Conservation (phyloP, 2,329 filamentous ascomycete species). For the Epichloe baconii region DNA sequence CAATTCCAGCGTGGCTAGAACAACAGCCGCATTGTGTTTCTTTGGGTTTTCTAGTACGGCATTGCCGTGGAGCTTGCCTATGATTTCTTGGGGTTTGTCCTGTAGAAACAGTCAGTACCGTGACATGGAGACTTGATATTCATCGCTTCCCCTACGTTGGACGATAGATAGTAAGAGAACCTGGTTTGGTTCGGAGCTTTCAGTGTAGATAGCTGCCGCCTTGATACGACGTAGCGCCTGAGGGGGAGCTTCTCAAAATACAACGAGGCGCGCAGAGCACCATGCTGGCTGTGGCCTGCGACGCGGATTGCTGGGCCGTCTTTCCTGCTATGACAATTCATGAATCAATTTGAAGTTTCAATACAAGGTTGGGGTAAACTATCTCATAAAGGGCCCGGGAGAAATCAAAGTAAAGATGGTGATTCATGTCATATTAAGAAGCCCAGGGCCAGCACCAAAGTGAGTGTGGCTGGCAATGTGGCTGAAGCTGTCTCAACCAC, state of each 20-base stretch:
- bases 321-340: neutral
- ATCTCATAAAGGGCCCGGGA: neutral
- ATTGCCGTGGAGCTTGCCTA: constrained; percentile 11
- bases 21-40: constrained; percentile 29
- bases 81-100: constrained; percentile 9
- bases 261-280: constrained; percentile 8
- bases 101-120: neutral
- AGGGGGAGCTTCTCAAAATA: constrained; percentile 10
- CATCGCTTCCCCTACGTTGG: constrained; percentile 1
- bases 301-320: neutral
- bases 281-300: constrained; percentile 9
- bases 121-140: neutral
- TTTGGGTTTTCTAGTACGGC: constrained; percentile 15
- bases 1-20: constrained; percentile 36
- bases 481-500: constrained; percentile 4
- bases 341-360: neutral
- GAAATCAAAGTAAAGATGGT: neutral
- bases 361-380: neutral
- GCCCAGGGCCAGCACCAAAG: neutral
- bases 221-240: neutral
- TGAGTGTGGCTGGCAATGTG: constrained; percentile 3
- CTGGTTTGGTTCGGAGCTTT: constrained; percentile 8
- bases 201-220: constrained; percentile 8
- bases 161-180: constrained; percentile 12
- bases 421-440: neutral